These are phyloP conservation scores for Fusarium sp. DNA, from an alignment of 2,329 filamentous ascomycete species.

Conservation along the genomic window DNA sequence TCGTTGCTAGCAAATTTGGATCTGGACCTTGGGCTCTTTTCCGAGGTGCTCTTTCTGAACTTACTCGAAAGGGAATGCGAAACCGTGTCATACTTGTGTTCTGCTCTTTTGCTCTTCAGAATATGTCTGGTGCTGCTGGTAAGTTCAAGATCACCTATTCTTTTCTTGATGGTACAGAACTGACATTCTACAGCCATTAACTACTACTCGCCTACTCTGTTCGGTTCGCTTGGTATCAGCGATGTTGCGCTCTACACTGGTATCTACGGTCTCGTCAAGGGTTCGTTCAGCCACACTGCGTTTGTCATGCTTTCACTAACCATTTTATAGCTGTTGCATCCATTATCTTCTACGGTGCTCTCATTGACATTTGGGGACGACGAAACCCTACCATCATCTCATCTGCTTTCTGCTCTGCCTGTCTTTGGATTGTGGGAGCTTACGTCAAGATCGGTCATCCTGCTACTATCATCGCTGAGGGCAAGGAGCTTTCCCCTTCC, in stretches of 20 bases:
- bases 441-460: constrained; percentile 65
- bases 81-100: constrained; percentile 54
- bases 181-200: constrained; percentile 50
- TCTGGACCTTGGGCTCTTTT: constrained; percentile 49
- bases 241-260: constrained; percentile 60
- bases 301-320: background rate
- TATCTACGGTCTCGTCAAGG: constrained; percentile 61
- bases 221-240: constrained; percentile 57
- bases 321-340: constrained; percentile 48
- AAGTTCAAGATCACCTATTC: background rate
- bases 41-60: constrained; percentile 49
- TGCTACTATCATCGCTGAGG: constrained; percentile 55
- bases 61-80: constrained; percentile 54
- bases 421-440: constrained; percentile 63
- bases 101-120: constrained; percentile 53
- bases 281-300: background rate
- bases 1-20: constrained; percentile 49
- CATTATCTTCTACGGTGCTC: constrained; percentile 54
- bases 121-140: constrained; percentile 55
- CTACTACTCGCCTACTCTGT: constrained; percentile 57
- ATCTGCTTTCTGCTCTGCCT: constrained; percentile 58
- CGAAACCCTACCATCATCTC: constrained; percentile 58
- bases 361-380: constrained; percentile 56
- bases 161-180: background rate
- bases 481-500: constrained; percentile 54